Base-by-base conservation (phyloP, 2,329 filamentous ascomycete genomes). In the Elsinoe fawcettii region DNA sequence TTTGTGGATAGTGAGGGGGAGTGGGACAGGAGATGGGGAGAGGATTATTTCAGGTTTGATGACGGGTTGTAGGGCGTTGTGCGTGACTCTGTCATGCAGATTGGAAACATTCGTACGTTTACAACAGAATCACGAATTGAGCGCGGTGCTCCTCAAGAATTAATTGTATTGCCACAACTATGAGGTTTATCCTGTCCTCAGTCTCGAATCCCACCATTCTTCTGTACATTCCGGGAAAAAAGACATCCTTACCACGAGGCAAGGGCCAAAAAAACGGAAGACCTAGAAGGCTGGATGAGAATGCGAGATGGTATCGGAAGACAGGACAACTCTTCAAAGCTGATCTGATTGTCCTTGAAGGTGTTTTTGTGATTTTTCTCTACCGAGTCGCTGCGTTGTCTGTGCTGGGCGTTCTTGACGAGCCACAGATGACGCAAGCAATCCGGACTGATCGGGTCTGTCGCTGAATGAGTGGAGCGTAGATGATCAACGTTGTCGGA, bases 11-110 rank as follows among this genome's bases (percentile, higher is more conserved):
- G 20, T 9, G 49, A n/a, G 12, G 23, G 23, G 27, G 12, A n/a
- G 12, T 57, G 55, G 55, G 55, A 57, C 22, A 34, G 4, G 16
- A 57, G 55, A 34, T 57, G 55, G 55, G 44, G 47, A 20, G 49
- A 51, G 55, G 30, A 51, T 43, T 57, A 51, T 51, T 44, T 22
- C 39, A 46, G 51, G 32, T 51, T 57, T 23, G 55, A 51, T 51
- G 55, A 57, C 30, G 55, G 55, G 9, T 22, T 51, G 11, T 57
- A 25, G 27, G 20, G n/a, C 9, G n/a, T n/a, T n/a, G n/a, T n/a
- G n/a, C n/a, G n/a, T n/a, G n/a, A n/a, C n/a, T n/a, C n/a, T n/a
- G n/a, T n/a, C n/a, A n/a, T n/a, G n/a, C n/a, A n/a, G n/a, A n/a
- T n/a, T n/a, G n/a, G n/a, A n/a, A n/a, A n/a, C n/a, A n/a, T n/a